A percentile compares a stretch with the other conserved stretches of the same genome.
phyloP scores from a whole-genome alignment of 2,329 filamentous ascomycete species.

The Fonsecaea monophora region DNA sequence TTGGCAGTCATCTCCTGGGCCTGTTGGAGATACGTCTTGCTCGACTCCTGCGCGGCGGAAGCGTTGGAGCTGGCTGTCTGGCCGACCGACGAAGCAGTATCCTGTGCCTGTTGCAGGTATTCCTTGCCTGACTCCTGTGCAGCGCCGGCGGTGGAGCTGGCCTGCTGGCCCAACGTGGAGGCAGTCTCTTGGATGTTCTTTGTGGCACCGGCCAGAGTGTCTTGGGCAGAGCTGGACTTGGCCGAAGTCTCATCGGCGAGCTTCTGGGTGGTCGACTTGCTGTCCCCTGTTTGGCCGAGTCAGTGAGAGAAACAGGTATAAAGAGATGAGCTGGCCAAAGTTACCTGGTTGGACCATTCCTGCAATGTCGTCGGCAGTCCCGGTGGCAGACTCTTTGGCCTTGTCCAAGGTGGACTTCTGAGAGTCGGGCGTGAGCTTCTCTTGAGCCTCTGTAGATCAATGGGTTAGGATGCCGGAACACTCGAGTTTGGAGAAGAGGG shows the following conservation, averaged over 20 bases:
- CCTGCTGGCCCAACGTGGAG: conserved; percentile 18
- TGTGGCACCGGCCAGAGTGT: conserved; percentile 24
- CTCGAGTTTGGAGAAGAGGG: neutral
- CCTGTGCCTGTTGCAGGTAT: conserved; percentile 20
- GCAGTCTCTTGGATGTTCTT: conserved; percentile 30
- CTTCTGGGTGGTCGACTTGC: conserved; percentile 63
- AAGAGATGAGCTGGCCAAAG: neutral
- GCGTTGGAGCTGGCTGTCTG: conserved; percentile 21
- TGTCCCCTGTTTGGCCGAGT: conserved; percentile 49
- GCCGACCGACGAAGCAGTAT: conserved; percentile 19
- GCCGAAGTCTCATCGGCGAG: conserved; percentile 48
- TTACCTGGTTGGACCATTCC: conserved; percentile 47
- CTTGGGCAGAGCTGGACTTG: conserved; percentile 21
- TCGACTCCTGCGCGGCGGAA: conserved; percentile 19
- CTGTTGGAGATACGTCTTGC: conserved; percentile 31
- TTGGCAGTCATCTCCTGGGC: conserved; percentile 36
- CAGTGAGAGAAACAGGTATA: neutral
- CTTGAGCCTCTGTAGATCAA: conserved; percentile 53
- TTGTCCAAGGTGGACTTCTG: conserved; percentile 68
- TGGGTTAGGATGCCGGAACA: conserved; percentile 15
- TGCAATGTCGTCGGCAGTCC: conserved; percentile 61
- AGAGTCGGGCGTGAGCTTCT: conserved; percentile 65
- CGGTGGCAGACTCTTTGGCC: conserved; percentile 63
- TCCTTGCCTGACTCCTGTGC: conserved; percentile 25
- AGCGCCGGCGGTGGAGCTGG: conserved; percentile 24